Percentiles rank a stretch among this genome's conserved stretches.
Evolutionary conservation across 129 eudicot genomes (phyloP).

Genomic region (Pulicaria dysenterica): DNA sequence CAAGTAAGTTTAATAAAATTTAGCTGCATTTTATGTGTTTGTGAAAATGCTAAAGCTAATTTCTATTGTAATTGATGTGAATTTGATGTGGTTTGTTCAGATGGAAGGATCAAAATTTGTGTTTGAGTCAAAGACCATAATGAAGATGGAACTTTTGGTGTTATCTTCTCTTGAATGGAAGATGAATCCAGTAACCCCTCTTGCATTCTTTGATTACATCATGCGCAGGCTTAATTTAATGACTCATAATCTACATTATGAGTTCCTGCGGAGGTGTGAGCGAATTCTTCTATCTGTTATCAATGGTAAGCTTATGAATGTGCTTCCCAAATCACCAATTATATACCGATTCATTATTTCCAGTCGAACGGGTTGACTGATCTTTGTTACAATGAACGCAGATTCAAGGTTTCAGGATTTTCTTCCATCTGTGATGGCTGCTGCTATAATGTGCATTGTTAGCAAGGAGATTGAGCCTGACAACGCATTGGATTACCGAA

Average conservation of each 20-base stretch:
- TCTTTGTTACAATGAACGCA: conserved; percentile 39
- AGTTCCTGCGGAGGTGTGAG: conserved; percentile 67
- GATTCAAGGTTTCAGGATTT: conserved; percentile 58
- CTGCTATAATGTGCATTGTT: conserved; percentile 70
- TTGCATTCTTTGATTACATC: conserved; percentile 74
- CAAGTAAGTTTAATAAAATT: conserved; percentile 53
- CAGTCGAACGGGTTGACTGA: background rate
- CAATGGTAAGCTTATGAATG: conserved; percentile 57
- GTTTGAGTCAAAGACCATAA: conserved; percentile 77
- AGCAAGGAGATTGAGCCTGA: conserved; percentile 64
- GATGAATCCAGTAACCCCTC: conserved; percentile 88
- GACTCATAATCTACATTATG: conserved; percentile 59
- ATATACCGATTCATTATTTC: background rate
- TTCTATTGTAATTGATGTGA: background rate
- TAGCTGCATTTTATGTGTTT: conserved; percentile 18
- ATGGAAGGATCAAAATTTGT: conserved; percentile 64
- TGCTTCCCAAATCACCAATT: conserved; percentile 8
- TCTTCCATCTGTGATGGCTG: conserved; percentile 77
- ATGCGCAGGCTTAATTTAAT: conserved; percentile 68
- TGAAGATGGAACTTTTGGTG: conserved; percentile 90
- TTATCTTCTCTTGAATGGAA: conserved; percentile 82
- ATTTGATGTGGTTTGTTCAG: conserved; percentile 42
- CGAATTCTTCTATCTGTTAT: conserved; percentile 53
- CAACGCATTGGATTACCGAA: conserved; percentile 48
- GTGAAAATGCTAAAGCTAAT: conserved; percentile 37